Evolutionary conservation across 2,329 filamentous ascomycete species (phyloP), one percentile per base, ranked within the genome.

Genomic region (Scorias spongiosa): DNA sequence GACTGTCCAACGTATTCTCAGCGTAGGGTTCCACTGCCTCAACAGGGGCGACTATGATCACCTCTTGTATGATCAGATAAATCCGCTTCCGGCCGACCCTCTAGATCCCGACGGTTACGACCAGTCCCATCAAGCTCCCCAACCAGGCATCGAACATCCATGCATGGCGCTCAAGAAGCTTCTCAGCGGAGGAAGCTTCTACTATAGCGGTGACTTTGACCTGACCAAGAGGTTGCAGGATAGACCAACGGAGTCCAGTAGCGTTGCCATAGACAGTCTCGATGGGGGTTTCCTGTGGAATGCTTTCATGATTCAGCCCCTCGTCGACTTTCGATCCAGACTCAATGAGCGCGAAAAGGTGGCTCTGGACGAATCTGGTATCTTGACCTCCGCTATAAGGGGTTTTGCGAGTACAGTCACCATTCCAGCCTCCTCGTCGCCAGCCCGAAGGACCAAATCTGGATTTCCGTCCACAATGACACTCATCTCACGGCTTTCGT

Each of bases 171-270:
- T 98, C 47, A 88, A 89, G 63, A 96, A 94, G 69, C 74, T 98
- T 32, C 69, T 98, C 44, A 82, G 85, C 58, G 88, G 93, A 61
- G 88, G 89, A 20, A 93, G 83, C 28, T 98, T 98, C 60, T 98
- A 96, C 62, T 98, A 95, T 66, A 95, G 87, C 59, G 85, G 86
- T n/a, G 87, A 96, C 62, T 98, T 98, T 61, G 89, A 98, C 60
- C 70, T 98, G 41, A 98, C 91, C 2, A 88, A 93, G 63, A 76
- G 91, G 52, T 67, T 96, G 49, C 91, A 98, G 63, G 83, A 95
- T 58, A 79, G 89, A 75, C 53, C 58, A 28, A 47, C 57, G 6
- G 57, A 60, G 20, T 50, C 54, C 58, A 77, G 79, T 39, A 79
- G 82, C 1, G 88, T 96, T 49, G 84, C 93, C 49, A 86, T 95